A percentile compares a stretch with the other conserved stretches of the same genome.
Conservation (phyloP, 2,329 filamentous ascomycete species). For the Hypoxylon sp. region DNA sequence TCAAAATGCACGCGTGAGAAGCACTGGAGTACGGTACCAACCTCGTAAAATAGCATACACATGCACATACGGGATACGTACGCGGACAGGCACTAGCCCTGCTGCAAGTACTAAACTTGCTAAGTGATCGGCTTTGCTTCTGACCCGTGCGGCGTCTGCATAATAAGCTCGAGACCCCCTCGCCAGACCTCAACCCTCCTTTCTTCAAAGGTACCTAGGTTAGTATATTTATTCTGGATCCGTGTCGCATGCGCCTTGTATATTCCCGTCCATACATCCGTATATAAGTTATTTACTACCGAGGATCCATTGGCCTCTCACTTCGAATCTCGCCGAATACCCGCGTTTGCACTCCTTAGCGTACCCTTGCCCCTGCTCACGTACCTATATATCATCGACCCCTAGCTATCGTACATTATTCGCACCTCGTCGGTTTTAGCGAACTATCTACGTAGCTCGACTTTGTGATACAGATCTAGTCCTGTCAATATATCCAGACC, state of each 20-base stretch:
- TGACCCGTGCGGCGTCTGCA: conserved; percentile 45
- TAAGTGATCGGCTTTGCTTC: conserved; percentile 37
- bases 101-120: conserved; percentile 31
- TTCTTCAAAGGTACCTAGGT: conserved; percentile 25
- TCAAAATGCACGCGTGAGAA: conserved; percentile 27
- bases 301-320: conserved; percentile 41
- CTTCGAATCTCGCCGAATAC: conserved; percentile 33
- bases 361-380: conserved; percentile 23
- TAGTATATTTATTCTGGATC: conserved; percentile 41
- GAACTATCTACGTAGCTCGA: conserved; percentile 38
- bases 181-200: conserved; percentile 26
- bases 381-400: conserved; percentile 35
- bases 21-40: conserved; percentile 22
- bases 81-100: conserved; percentile 29
- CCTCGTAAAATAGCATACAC: conserved; percentile 18
- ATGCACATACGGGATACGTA: conserved; percentile 21
- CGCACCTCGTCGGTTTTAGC: conserved; percentile 17
- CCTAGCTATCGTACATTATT: conserved; percentile 20
- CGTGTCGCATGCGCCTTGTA: neutral
- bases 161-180: conserved; percentile 44
- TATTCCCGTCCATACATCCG: conserved; percentile 11
- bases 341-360: conserved; percentile 33
- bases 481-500: conserved; percentile 28
- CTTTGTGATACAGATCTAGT: conserved; percentile 42
- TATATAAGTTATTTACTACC: conserved; percentile 26